Base-by-base conservation (phyloP, 768 basidiomycete species). In the Mycena polygramma region DNA sequence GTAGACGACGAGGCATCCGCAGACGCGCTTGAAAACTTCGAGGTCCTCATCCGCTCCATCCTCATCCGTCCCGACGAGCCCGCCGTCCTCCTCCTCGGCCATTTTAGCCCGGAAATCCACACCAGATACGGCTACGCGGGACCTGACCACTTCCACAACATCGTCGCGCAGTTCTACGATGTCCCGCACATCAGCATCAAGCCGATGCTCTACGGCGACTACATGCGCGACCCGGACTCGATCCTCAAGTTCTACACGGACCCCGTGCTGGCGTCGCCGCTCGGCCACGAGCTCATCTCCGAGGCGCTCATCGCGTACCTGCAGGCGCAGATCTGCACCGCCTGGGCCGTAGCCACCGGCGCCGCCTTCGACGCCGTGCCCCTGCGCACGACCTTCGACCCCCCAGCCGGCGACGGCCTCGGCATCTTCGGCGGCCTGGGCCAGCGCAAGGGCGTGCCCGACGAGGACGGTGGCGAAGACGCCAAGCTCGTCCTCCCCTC, bases 111-210 rank as follows among this genome's bases (percentile, higher is more conserved):
- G 0, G 96, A 99, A 76, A 77, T 92, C 1, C 94, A 97, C 74
- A 84, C 88, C 45, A 81, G 86, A 24, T 84, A 94, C 75, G 97
- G 96, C 2, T 98, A 94, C 76, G 90, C 90, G 4, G 97, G 97
- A 2, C 93, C 97, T 1, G 97, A 98, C 77, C 90, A 95, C 75
- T 91, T 90, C 86, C 97, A 99, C 79, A 91, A 87, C 72, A 82
- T 93, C 66, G 96, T 98, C 1, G 94, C 98, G 2, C 96, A 97
- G 77, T 99, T 96, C 83, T 99, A 99, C 83, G 98, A 99, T 78
- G 90, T 98, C 35, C 97, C 97, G 0, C 95, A 99, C 78, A 84
- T 99, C 75, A 94, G 92, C 80, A 88, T 90, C 69, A 97, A 97
- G 80, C 88, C 95, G 15, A 82, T 93, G 37, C 79, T 97, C 4